Conservation (phyloP, 2,329 filamentous ascomycete genomes). For the Cadophora luteo-olivacea region DNA sequence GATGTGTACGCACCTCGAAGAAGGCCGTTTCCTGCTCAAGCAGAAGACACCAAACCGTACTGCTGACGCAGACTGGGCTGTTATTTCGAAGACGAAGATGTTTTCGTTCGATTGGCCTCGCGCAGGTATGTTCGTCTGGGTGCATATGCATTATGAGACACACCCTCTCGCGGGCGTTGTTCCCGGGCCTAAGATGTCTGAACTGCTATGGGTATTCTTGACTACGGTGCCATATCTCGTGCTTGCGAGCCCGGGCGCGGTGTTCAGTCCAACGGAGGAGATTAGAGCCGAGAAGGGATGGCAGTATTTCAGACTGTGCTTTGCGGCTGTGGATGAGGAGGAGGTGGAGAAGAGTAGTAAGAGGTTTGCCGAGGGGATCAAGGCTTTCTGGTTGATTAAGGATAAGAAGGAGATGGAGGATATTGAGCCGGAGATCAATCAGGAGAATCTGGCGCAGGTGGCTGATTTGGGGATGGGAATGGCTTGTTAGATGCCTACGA, state of each 20-base stretch:
- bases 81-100: slow-evolving; percentile 76
- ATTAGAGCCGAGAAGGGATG: slow-evolving; percentile 66
- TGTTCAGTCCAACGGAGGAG: slow-evolving; percentile 73
- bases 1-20: slow-evolving; percentile 79
- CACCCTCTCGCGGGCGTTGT: slow-evolving; percentile 72
- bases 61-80: slow-evolving; percentile 74
- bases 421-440: slow-evolving; percentile 27
- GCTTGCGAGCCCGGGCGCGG: slow-evolving; percentile 71
- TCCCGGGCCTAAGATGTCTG: slow-evolving; percentile 61
- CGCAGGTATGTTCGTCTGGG: slow-evolving; percentile 93
- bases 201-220: slow-evolving; percentile 74
- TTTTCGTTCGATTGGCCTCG: slow-evolving; percentile 81
- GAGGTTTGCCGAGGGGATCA: slow-evolving; percentile 71
- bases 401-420: slow-evolving; percentile 69
- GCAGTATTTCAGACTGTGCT: slow-evolving; percentile 80
- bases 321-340: slow-evolving; percentile 80
- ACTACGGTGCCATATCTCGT: slow-evolving; percentile 73
- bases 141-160: slow-evolving; percentile 71
- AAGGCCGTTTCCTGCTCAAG: slow-evolving; percentile 69
- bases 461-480: slow-evolving; percentile 36
- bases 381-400: slow-evolving; percentile 80
- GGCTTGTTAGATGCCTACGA: slow-evolving; percentile 33
- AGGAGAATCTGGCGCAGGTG: slow-evolving; percentile 27
- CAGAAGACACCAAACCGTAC: slow-evolving; percentile 58
- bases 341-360: slow-evolving; percentile 67